A percentile compares a stretch with the other conserved stretches of the same genome.
phyloP scores from a whole-genome alignment of 306 rosid species.

The Sicyos edulis region DNA sequence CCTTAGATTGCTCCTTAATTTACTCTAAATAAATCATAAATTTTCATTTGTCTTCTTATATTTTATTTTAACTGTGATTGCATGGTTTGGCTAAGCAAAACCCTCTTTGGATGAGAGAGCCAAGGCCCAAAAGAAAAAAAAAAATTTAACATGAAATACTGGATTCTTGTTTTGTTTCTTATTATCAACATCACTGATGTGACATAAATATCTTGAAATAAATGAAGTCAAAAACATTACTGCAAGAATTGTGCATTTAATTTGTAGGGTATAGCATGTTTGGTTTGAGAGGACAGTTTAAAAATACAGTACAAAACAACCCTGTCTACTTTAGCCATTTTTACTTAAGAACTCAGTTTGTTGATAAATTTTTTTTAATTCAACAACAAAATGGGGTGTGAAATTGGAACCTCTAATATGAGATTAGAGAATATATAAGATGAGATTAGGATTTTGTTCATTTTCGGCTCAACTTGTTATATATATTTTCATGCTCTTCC shows the following conservation, averaged over 20 bases:
- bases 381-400: no score
- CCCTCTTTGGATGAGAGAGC: not conserved
- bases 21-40: no score
- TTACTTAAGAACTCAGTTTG: no score
- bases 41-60: not conserved
- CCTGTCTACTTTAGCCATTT: no score
- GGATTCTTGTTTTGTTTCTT: not conserved
- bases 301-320: no score
- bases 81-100: constrained; percentile 7
- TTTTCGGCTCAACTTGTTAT: no score
- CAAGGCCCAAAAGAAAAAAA: not conserved
- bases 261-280: not conserved
- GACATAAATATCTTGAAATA: not conserved
- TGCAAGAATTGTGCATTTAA: not conserved
- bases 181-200: constrained; percentile 11
- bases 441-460: no score
- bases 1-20: constrained; percentile 26
- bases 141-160: no score
- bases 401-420: no score
- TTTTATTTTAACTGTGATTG: not conserved
- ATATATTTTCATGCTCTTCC: no score
- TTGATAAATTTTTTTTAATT: no score
- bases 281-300: not conserved
- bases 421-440: no score
- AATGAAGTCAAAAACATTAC: constrained; percentile 12